Evolutionary conservation across 192 early-diverging fungal species (phyloP), one percentile per base, ranked within the genome.

Genomic region (Podochytrium sp.): DNA sequence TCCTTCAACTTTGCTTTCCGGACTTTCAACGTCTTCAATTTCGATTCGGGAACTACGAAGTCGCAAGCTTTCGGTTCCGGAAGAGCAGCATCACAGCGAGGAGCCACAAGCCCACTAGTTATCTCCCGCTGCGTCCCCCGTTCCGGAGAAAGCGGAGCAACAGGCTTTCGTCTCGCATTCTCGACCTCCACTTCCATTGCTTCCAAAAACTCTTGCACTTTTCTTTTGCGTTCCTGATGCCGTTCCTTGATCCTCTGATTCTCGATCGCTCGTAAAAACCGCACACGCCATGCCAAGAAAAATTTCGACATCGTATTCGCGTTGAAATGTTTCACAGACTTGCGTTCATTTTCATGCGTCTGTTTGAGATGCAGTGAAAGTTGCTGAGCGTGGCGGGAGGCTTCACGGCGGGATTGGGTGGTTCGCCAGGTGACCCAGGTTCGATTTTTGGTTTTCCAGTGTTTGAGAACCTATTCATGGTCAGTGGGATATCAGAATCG

Each of bases 191-290:
- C 40, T 39, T 69, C 66, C 30, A 69, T n/a, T 0, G 49, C 53
- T 29, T 55, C 47, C 7, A 69, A 34, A 55, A 69, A 69, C 10
- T 69, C 38, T 10, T 69, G 32, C 50, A 69, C 35, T 50, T 56
- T 52, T 34, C 29, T 6, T 37, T 47, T 30, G 6, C 66, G 47
- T 35, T 69, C 66, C 51, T 69, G 25, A n/a, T 69, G 66, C 47
- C 37, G 25, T 20, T 55, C 12, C 7, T 55, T 47, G 5, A 69
- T 10, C 53, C 35, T 51, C 55, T 56, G 30, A 34, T 52, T 69
- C 55, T 69, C 66, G 33, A 56, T 69, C 35, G 52, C 66, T 20
- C 52, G 52, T 39, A 34, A 55, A 25, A 55, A 27, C 66, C 66
- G 55, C 6, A 51, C 51, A 40, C 40, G 52, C 66, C 66, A 69